phyloP scores from a whole-genome alignment of 257 asterid genomes.

The Gentiana straminea region DNA sequence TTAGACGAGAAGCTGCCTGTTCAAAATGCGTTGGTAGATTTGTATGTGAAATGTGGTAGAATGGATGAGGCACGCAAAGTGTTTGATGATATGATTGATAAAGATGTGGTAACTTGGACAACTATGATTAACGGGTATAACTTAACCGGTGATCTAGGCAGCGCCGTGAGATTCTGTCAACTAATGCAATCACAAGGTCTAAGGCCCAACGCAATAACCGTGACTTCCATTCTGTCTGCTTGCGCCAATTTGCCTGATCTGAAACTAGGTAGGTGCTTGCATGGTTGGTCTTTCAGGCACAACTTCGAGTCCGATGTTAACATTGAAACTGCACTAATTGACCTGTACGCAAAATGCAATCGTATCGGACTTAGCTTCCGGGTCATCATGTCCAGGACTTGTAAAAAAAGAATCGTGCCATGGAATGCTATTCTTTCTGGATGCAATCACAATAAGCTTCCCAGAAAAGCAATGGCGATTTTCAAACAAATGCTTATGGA shows the following conservation, averaged over 20 bases:
- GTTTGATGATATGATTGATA: conserved; percentile 49
- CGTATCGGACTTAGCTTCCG: conserved; percentile 33
- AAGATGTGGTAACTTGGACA: conserved; percentile 86
- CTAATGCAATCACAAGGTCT: conserved; percentile 73
- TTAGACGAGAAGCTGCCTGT: conserved; percentile 44
- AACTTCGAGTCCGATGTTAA: conserved; percentile 53
- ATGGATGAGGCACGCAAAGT: conserved; percentile 51
- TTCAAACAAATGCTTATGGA: conserved; percentile 62
- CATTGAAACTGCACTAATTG: conserved; percentile 70
- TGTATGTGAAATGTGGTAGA: conserved; percentile 71
- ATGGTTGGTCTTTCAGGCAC: conserved; percentile 79
- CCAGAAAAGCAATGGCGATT: conserved; percentile 46
- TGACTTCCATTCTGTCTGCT: conserved; percentile 66
- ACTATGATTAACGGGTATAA: conserved; percentile 66
- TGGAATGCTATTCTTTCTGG: conserved; percentile 87
- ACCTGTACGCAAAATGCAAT: conserved; percentile 72
- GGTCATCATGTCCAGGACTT: conserved; percentile 46
- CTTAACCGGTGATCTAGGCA: conserved; percentile 24
- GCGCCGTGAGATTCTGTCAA: conserved; percentile 47
- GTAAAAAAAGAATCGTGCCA: conserved; percentile 62
- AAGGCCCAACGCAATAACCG: conserved; percentile 70
- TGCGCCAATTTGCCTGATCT: conserved; percentile 39
- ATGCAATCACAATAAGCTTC: conserved; percentile 47
- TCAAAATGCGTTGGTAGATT: conserved; percentile 66
- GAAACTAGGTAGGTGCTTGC: conserved; percentile 81